These are phyloP conservation scores for Diutina catenulata DNA, from an alignment of 1,139 yeast genomes.

Conservation along the genomic window DNA sequence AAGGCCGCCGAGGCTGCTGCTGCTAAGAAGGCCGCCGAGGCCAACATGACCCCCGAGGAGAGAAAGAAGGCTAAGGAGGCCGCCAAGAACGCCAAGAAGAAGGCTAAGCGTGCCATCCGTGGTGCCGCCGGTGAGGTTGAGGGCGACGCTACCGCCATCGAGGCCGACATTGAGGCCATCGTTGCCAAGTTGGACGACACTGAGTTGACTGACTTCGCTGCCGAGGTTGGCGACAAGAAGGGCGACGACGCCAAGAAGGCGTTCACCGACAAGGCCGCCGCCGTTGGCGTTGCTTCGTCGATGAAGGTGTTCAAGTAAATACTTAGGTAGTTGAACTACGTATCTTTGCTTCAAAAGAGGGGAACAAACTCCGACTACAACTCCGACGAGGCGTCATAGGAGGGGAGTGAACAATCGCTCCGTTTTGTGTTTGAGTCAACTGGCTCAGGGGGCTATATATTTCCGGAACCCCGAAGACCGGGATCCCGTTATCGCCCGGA, in stretches of 20 bases:
- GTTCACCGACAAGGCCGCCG: not conserved
- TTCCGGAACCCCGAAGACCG: no score
- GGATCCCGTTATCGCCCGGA: no score
- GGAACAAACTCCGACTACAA: no score
- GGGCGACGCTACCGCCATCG: constrained; percentile 64
- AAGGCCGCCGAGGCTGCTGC: constrained; percentile 61
- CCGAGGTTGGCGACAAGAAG: constrained; percentile 41
- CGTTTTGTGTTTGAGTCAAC: no score
- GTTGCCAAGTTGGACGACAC: constrained; percentile 72
- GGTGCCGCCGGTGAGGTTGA: constrained; percentile 70
- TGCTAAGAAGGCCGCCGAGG: constrained; percentile 59
- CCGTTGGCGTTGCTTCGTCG: not conserved
- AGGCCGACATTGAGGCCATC: constrained; percentile 67
- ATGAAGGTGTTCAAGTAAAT: constrained; percentile 2
- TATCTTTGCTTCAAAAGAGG: no score
- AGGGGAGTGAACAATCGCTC: no score
- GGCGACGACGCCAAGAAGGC: constrained; percentile 20
- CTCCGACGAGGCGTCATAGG: no score
- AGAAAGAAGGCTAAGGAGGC: constrained; percentile 97
- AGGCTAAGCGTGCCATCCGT: constrained; percentile 91
- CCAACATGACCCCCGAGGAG: constrained; percentile 71
- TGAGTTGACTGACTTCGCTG: constrained; percentile 61
- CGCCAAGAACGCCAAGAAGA: constrained; percentile 93
- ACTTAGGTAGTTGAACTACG: no score
- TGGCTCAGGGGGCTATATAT: no score